Percentiles rank a stretch among this genome's conserved stretches.
These are phyloP conservation scores for Ustilago vetiveriae DNA, from an alignment of 1,284 basidiomycete species.

Conservation along the genomic window DNA sequence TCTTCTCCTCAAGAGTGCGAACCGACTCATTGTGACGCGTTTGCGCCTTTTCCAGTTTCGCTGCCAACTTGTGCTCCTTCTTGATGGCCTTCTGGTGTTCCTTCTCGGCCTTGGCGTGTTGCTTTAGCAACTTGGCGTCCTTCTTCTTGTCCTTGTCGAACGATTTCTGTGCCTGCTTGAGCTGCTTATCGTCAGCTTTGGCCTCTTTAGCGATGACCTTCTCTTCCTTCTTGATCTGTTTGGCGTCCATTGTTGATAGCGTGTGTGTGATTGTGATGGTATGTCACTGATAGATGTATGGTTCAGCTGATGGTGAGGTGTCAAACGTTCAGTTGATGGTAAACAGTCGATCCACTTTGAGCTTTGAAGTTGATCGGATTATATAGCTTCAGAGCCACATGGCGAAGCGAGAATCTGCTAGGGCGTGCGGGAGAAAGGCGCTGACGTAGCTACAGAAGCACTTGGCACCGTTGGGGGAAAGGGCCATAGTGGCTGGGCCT, in stretches of 20 bases:
- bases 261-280: neutral
- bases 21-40: slow-evolving; percentile 39
- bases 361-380: neutral
- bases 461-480: neutral
- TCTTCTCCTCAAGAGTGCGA: slow-evolving; percentile 36
- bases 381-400: neutral
- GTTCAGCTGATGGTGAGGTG: too few species aligned
- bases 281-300: neutral
- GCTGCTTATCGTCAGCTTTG: slow-evolving; percentile 33
- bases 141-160: slow-evolving; percentile 35
- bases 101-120: slow-evolving; percentile 28
- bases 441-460: neutral
- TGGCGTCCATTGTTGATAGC: slow-evolving; percentile 29
- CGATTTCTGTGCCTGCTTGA: slow-evolving; percentile 24
- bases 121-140: slow-evolving; percentile 32
- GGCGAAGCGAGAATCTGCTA: neutral
- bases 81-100: slow-evolving; percentile 40
- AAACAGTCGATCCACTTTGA: too few species aligned
- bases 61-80: slow-evolving; percentile 43
- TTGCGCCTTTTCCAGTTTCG: slow-evolving; percentile 39
- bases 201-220: slow-evolving; percentile 37
- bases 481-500: too few species aligned
- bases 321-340: too few species aligned
- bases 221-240: slow-evolving; percentile 35
- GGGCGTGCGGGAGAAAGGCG: neutral